Evolutionary conservation across 2,329 filamentous ascomycete species (phyloP), one percentile per base, ranked within the genome.

Genomic region (Exophiala sp.): DNA sequence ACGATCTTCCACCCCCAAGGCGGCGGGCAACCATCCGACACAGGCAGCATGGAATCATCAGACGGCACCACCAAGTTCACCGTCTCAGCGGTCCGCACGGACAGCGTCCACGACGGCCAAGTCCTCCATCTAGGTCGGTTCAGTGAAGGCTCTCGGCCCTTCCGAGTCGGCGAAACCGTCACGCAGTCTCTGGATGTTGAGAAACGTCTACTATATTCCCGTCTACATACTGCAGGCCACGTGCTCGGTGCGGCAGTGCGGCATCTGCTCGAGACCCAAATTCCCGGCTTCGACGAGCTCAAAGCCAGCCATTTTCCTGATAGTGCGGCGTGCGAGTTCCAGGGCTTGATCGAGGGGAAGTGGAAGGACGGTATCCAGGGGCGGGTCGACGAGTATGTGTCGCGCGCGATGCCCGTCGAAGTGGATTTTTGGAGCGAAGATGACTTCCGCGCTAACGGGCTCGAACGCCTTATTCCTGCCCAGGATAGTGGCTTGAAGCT

Each of bases 1-100:
- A 88, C 85, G n/a, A 82, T 88, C 53, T 88, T 88, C 66, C 82
- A 88, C 55, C 80, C 82, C 0, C 85, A 88, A 65, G 85, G 85
- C 16, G 85, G 85, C 52, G 85, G 85, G 6, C 85, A 88, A 60
- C 85, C 85, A 0, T 82, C 78, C 0, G 85, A 88, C 55, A 71
- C 74, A 9, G 85, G 85, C 16, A 68, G 62, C 34, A 83, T 88
- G 55, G 67, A 66, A 0, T 22, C 56, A 10, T 32, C 55, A 13
- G 59, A 59, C 6, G 50, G n/a, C 21, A 45, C 46, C 3, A 51
- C 50, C 18, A n/a, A n/a, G n/a, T 82, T 86, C 57, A 61, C 70
- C 16, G 79, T 86, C 7, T 66, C 66, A 2, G 68, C 76, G 1
- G 83, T 80, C 18, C 80, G 83, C 45, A 77, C 73, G 66, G 75